Evolutionary conservation across 2,329 filamentous ascomycete species (phyloP), one percentile per base, ranked within the genome.

Genomic region (Lasiodiplodia citricola): DNA sequence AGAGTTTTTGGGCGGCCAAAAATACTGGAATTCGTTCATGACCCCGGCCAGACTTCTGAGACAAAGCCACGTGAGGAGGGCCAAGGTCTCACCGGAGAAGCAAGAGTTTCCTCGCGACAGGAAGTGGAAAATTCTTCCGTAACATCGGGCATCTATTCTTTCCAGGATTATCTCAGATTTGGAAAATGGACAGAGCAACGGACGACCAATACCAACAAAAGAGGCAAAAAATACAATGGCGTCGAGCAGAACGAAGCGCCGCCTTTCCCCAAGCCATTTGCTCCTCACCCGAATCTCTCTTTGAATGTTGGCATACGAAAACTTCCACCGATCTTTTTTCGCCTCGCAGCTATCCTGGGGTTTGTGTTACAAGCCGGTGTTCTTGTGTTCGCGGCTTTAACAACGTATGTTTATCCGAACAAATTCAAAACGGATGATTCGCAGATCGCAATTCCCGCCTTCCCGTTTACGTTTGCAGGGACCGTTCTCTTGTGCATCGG

Each of bases 1-100:
- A 73, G 80, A 4, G 74, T 78, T 1, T 69, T 82, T 18, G 80
- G 81, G 0, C 72, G 73, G 0, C 76, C 78, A 0, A 75, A 75
- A 18, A 71, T 82, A 2, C 71, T 81, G 1, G 77, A 80, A 50
- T 38, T 81, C 10, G 69, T 81, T 14, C 18, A 31, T 18, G 3
- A 73, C 68, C 57, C 23, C 70, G 7, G 60, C 18, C 25, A 25
- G 25, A 25, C 2, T 25, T 25, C 25, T 25, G 25, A 25, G 25
- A 25, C 25, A 25, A 25, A 25, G 25, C 25, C 25, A 25, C 25
- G 25, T 25, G 25, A 25, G 3, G 25, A 25, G 25, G 25, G 25
- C 25, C 25, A 25, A 25, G 25, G 25, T 25, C 25, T 25, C 25
- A 25, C 25, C 25, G 25, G 25, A 25, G 25, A 2, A 25, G 25